Conservation (phyloP, 768 basidiomycete species). For the Jaapia argillacea region DNA sequence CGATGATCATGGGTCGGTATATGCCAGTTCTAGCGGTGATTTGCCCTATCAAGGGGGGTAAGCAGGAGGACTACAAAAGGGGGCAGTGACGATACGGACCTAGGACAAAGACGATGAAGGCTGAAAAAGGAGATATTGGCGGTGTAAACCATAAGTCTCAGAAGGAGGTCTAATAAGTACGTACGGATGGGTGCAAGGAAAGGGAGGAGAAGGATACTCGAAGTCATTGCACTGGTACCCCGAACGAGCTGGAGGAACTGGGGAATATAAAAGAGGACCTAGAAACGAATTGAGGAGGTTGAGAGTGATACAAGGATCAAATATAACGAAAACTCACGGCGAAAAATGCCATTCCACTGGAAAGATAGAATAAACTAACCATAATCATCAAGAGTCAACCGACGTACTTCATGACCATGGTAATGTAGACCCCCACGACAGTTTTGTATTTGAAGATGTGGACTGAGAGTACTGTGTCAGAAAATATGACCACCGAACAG, state of each 20-base stretch:
- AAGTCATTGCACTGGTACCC: conserved; percentile 25
- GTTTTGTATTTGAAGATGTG: conserved; percentile 24
- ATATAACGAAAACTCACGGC: conserved; percentile 3
- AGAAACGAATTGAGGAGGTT: conserved; percentile 6
- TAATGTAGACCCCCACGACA: conserved; percentile 21
- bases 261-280: conserved; percentile 25
- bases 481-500: not conserved
- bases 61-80: not conserved
- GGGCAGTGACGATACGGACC: conserved; percentile 9
- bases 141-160: too few species aligned
- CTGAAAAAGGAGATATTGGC: too few species aligned
- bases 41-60: conserved; percentile 6
- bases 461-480: conserved; percentile 8
- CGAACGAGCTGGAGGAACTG: conserved; percentile 30
- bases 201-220: conserved; percentile 29
- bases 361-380: not conserved
- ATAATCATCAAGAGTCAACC: conserved; percentile 6
- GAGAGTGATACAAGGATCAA: conserved; percentile 2
- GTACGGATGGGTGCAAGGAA: conserved; percentile 20
- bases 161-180: not conserved
- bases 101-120: conserved; percentile 16
- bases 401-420: conserved; percentile 15
- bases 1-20: conserved; percentile 21
- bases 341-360: conserved; percentile 13
- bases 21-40: conserved; percentile 12